Evolutionary conservation across 805 yeast genomes (phyloP), one percentile per base, ranked within the genome.

Genomic region (Lipomyces lipofer): DNA sequence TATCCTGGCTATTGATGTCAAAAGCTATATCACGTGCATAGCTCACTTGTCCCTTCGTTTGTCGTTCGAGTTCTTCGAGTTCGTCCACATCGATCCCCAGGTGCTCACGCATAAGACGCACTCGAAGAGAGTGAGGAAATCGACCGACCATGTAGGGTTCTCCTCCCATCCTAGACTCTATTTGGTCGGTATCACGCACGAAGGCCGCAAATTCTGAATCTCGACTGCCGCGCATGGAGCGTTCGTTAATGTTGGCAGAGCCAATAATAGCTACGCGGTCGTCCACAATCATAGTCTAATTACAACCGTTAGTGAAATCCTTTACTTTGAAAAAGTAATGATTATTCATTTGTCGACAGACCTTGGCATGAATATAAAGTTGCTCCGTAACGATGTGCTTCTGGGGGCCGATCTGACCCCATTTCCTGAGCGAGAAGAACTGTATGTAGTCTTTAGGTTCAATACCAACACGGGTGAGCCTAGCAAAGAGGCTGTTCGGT

Each of bases 31-130:
- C 35, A n/a, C 17, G 27, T 13, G 32, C 46, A 10, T n/a, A 47
- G 5, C 27, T 9, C 15, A 13, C 15, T 12, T 12, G 29, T 22
- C 38, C n/a, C 32, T 6, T 33, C 28, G 87, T 85, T 62, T 86
- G 77, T 62, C 91, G 76, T 66, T 90, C 97, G 29, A 89, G 86
- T 42, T 86, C 71, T 52, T 91, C 97, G 24, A 90, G 71, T 13
- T 85, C 74, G 70, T 91, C 97, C 40, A 90, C 94, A 69, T 90
- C 95, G 50, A 95, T 85, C 24, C 99, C 99, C 24, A 94, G 68
- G 71, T 94, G 99, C 67, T 94, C 99, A 60, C 99, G 80, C 99
- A 94, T 94, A 47, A 95, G 76, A 58, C 97, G 78, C 75, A 90
- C 81, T 64, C 99, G 79, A 56, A 94, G 73, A 1, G 94, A 84